phyloP scores from a whole-genome alignment of 257 asterid species.

The Forsythia suspensa region DNA sequence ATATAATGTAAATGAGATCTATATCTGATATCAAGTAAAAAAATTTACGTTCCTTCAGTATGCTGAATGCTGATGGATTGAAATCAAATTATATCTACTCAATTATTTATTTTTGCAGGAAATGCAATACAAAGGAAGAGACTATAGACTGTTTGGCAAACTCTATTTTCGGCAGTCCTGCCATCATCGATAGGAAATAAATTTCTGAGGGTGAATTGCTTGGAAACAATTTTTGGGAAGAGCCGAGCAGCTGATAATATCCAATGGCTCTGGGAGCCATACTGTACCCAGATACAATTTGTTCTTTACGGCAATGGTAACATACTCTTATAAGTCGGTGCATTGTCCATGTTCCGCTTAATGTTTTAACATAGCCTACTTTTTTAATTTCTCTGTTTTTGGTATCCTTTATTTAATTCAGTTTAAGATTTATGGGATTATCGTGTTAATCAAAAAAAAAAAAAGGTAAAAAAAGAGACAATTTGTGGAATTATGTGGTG shows the following conservation, averaged over 20 bases:
- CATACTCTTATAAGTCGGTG: background rate
- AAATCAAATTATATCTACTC: background rate
- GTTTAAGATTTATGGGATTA: background rate
- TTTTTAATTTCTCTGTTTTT: background rate
- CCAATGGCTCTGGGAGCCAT: constrained; percentile 12
- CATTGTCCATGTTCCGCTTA: constrained; percentile 6
- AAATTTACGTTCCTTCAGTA: no score
- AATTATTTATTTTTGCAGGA: constrained; percentile 46
- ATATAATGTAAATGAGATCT: background rate
- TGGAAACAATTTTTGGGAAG: constrained; percentile 29
- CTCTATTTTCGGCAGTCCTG: constrained; percentile 7
- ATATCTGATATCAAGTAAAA: background rate
- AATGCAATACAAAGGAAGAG: constrained; percentile 75
- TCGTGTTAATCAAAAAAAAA: background rate
- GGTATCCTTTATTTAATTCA: background rate
- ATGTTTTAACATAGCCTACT: constrained; percentile 22
- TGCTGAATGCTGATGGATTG: background rate
- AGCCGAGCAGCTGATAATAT: constrained; percentile 34
- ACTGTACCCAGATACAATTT: background rate
- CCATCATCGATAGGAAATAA: constrained; percentile 26
- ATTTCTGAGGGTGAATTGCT: constrained; percentile 31
- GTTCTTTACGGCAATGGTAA: constrained; percentile 13
- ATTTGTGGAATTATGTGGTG: constrained; percentile 23
- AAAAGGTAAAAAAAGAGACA: background rate
- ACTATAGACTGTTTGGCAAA: constrained; percentile 32